phyloP scores from a whole-genome alignment of 176 grass and related monocot genomes.

The Aegilops umbellulata region DNA sequence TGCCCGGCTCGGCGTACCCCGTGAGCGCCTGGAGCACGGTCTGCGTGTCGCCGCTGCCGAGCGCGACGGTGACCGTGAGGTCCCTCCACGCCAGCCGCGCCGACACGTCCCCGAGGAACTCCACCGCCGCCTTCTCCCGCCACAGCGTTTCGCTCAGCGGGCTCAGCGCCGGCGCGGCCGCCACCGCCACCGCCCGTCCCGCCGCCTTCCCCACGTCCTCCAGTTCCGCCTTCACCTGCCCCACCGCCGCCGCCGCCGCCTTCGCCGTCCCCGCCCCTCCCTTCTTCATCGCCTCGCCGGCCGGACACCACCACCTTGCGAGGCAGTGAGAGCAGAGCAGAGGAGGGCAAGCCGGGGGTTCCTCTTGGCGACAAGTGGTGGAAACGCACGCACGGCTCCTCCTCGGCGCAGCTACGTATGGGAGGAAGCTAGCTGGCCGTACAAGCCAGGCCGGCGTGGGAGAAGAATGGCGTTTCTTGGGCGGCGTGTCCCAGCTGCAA shows the following conservation, averaged over 20 bases:
- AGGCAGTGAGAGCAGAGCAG: neutral
- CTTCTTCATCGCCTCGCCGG: slow-evolving; percentile 28
- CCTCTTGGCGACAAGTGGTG: neutral
- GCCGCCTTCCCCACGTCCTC: slow-evolving; percentile 46
- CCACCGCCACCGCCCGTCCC: slow-evolving; percentile 26
- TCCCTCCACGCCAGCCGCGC: slow-evolving; percentile 93
- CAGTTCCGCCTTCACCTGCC: slow-evolving; percentile 57
- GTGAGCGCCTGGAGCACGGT: slow-evolving; percentile 75
- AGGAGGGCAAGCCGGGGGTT: neutral
- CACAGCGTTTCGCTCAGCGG: slow-evolving; percentile 99
- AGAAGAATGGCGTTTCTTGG: slow-evolving; percentile 25
- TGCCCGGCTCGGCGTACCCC: slow-evolving; percentile 83
- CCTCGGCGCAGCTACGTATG: neutral
- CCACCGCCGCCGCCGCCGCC: slow-evolving; percentile 38
- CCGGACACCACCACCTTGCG: neutral
- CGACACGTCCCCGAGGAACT: slow-evolving; percentile 74
- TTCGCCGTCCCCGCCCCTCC: neutral
- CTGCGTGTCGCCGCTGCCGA: slow-evolving; percentile 69
- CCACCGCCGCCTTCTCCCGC: slow-evolving; percentile 56
- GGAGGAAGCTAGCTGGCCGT: slow-evolving; percentile 1
- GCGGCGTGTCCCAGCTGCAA: slow-evolving; percentile 8
- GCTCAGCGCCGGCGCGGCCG: slow-evolving; percentile 47
- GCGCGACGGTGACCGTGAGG: slow-evolving; percentile 76
- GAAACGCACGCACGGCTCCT: neutral
- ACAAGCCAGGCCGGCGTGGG: slow-evolving; percentile 22